Base-by-base conservation (phyloP, 2,329 filamentous ascomycete genomes). In the Periglandula ipomoeae region DNA sequence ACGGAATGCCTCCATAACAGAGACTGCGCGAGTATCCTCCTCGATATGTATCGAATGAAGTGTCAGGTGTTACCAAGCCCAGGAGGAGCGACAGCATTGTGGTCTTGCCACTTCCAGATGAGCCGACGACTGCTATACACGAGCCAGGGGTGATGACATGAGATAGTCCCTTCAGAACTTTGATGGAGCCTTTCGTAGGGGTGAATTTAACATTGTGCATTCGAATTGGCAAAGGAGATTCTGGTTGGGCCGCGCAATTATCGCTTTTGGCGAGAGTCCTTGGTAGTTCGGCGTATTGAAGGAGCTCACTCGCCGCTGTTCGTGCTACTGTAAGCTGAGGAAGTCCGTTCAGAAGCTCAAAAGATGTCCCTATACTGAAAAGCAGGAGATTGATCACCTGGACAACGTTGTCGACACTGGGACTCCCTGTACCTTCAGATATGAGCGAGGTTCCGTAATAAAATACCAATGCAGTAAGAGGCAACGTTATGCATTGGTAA, bases 101-200 rank as follows among this genome's bases (percentile, higher is more conserved):
- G 13, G 85, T 90, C 67, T 98, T 97, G 1, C 93, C 91, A n/a
- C 85, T 87, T 0, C 93, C 91, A 0, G 89, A 95, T 1, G 78
- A 70, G 1, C 91, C 90, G 2, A 94, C 89, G 19, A 97, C 80
- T 2, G 87, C 89, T 0, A 83, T 83, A 55, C 80, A 86, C 4
- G 77, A 80, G 20, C 83, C 81, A 0, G 75, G 64, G 1, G 71
- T 61, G 46, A 96, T 78, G 0, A 66, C 69, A 7, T 95, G 69
- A n/a, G 73, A 81, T 2, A 52, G 2, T 4, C 23, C 40, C 3
- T 35, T 37, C 17, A 52, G 19, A 15, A 47, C 30, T 13, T 37
- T 49, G 4, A 44, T 19, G 34, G 44, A 44, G 19, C 7, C 24
- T 41, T 39, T 27, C 3, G 19, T 40, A n/a, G 50, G 35, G 3